Conservation (phyloP, 257 asterid genomes). For the Nicotiana tabacum region DNA sequence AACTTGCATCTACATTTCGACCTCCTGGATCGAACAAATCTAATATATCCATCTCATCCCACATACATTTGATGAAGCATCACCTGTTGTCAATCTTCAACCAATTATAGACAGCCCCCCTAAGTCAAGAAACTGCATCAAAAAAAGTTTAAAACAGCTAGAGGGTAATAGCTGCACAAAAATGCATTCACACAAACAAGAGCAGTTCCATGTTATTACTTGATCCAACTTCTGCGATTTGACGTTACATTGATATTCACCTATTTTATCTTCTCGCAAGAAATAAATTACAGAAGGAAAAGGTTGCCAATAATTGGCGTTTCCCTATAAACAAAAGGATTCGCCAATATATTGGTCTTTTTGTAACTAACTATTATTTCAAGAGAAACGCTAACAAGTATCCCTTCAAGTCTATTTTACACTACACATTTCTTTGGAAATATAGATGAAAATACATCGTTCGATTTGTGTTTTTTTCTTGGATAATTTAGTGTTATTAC, state of each 20-base stretch:
- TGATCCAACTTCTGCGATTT: slow-evolving; percentile 13
- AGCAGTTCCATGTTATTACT: background rate
- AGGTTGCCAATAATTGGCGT: no score
- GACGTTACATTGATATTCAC: slow-evolving; percentile 19
- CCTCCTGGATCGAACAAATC: background rate
- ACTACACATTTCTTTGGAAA: no score
- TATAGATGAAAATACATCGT: no score
- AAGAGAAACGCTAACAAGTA: no score
- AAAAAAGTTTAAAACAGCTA: background rate
- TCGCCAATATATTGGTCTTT: no score
- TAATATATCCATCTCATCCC: background rate
- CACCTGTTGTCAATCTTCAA: background rate
- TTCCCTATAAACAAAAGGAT: no score
- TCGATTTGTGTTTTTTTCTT: no score
- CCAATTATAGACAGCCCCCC: background rate
- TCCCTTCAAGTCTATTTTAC: no score
- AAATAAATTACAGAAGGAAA: no score
- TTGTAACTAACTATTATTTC: no score
- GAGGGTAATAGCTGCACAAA: slow-evolving; percentile 7
- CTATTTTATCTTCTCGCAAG: no score
- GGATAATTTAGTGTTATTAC: no score
- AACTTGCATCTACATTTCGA: background rate
- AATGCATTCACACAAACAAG: slow-evolving; percentile 4
- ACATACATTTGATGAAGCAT: background rate
- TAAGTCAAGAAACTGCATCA: background rate